Conservation (phyloP, 176 grass and related monocot genomes). For the Juncus inflexus region DNA sequence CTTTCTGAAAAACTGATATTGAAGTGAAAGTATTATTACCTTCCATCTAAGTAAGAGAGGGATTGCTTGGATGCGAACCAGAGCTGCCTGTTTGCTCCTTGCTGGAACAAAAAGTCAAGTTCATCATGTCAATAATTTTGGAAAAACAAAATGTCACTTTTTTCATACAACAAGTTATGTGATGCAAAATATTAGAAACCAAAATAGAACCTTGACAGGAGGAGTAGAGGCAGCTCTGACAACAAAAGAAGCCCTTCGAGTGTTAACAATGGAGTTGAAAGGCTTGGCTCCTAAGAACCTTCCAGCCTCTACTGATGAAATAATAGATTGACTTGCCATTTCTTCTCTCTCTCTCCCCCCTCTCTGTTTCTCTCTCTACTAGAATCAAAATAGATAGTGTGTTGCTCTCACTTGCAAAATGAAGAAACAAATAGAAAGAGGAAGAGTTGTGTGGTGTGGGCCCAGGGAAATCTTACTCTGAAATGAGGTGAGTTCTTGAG, state of each 20-base stretch:
- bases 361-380: conserved; percentile 2
- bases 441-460: conserved; percentile 26
- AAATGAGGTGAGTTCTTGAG: conserved; percentile 25
- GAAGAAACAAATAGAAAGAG: conserved; percentile 26
- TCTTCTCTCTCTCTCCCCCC: background rate
- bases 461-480: conserved; percentile 57
- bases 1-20: background rate
- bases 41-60: conserved; percentile 79
- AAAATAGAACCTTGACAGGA: conserved; percentile 58
- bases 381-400: conserved; percentile 20
- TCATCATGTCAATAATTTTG: background rate
- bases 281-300: conserved; percentile 68
- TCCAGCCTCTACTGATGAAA: conserved; percentile 52
- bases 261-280: conserved; percentile 35
- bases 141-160: too few species aligned
- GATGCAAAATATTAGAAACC: background rate
- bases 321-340: conserved; percentile 80
- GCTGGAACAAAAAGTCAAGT: conserved; percentile 38
- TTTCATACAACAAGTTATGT: too few species aligned
- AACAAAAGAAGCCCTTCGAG: conserved; percentile 56
- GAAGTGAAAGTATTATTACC: conserved; percentile 34
- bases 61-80: conserved; percentile 99
- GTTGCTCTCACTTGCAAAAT: conserved; percentile 17
- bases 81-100: conserved; percentile 79
- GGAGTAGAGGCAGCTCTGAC: conserved; percentile 78